A percentile compares a stretch with the other conserved stretches of the same genome.
phyloP scores from a whole-genome alignment of 257 asterid species.

The Fraxinus americana region DNA sequence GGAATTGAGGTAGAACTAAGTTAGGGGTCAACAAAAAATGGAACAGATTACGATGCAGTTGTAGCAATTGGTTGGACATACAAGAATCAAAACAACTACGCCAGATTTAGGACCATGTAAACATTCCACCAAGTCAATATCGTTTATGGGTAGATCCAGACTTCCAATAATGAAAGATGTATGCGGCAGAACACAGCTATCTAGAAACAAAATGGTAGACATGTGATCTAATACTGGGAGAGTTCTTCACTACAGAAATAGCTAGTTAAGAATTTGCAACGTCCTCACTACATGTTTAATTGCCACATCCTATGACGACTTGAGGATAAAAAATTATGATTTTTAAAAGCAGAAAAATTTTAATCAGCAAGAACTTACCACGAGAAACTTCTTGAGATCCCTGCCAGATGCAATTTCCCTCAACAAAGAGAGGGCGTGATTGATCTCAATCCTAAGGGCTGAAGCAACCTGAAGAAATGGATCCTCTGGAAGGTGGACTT shows the following conservation, averaged over 20 bases:
- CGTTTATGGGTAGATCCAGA: neutral
- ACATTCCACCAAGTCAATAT: neutral
- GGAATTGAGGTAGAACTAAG: too few species aligned
- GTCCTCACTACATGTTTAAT: neutral
- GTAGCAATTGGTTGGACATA: neutral
- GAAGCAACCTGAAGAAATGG: slow-evolving; percentile 68
- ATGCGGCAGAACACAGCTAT: neutral
- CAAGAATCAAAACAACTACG: neutral
- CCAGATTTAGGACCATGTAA: neutral
- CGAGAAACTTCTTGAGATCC: slow-evolving; percentile 79
- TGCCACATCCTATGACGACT: neutral
- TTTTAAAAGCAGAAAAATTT: neutral
- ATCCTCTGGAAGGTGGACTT: slow-evolving; percentile 64
- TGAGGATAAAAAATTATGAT: neutral
- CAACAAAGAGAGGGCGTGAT: slow-evolving; percentile 54
- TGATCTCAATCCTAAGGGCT: slow-evolving; percentile 59
- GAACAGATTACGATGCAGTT: neutral
- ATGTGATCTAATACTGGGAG: neutral
- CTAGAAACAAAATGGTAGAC: neutral
- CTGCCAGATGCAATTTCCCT: slow-evolving; percentile 78
- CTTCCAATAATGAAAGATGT: neutral
- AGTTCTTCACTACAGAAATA: neutral
- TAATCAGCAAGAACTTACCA: slow-evolving; percentile 44
- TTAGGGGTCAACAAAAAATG: neutral
- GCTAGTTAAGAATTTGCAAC: neutral